Conservation (phyloP, 768 basidiomycete species). For the Mycena epipterygia region DNA sequence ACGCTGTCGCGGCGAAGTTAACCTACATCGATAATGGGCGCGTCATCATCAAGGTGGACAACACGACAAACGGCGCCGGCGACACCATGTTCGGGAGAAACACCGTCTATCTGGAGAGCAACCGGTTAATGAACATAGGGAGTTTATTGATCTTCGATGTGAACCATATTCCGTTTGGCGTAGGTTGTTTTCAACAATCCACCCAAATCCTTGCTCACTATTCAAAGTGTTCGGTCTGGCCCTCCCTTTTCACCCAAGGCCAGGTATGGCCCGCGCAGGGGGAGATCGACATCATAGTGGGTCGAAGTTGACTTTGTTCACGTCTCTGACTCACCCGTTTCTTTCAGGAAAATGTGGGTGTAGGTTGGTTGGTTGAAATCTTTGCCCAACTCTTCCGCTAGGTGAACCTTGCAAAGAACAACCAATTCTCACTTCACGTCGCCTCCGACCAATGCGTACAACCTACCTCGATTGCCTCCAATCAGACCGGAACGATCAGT, state of each 20-base stretch:
- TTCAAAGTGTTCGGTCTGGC: conserved; percentile 28
- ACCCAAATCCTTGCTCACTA: too few relatives aligned
- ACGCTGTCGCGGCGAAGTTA: conserved; percentile 19
- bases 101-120: conserved; percentile 30
- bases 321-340: background rate
- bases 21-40: conserved; percentile 23
- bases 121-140: conserved; percentile 27
- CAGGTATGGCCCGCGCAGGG: conserved; percentile 58
- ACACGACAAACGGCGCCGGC: conserved; percentile 30
- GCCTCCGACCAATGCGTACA: conserved; percentile 53
- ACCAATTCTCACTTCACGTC: conserved; percentile 73
- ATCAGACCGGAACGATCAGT: conserved; percentile 41
- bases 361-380: background rate
- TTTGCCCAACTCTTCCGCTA: background rate
- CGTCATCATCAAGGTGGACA: conserved; percentile 33
- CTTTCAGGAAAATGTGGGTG: conserved; percentile 21
- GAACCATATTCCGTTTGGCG: conserved; percentile 38
- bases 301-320: background rate
- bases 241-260: conserved; percentile 31
- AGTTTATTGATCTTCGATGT: conserved; percentile 37
- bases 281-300: conserved; percentile 74
- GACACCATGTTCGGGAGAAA: conserved; percentile 32
- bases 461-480: conserved; percentile 33
- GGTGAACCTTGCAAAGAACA: conserved; percentile 48
- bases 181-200: background rate